Percentiles rank a stretch among this genome's conserved stretches.
These are phyloP conservation scores for Boletus reticulatus DNA, from an alignment of 768 basidiomycete genomes.

Conservation along the genomic window DNA sequence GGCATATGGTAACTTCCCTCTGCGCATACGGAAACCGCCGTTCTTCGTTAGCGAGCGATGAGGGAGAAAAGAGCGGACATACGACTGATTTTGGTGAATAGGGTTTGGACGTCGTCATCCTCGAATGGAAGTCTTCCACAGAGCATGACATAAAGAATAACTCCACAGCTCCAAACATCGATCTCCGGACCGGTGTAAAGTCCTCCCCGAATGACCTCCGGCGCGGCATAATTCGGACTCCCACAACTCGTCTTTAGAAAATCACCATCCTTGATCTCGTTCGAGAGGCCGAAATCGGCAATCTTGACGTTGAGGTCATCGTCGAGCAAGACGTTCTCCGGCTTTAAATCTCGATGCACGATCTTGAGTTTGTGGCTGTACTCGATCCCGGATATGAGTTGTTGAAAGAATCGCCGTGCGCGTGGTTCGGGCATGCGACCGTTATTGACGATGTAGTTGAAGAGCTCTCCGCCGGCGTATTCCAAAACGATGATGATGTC, in stretches of 20 bases:
- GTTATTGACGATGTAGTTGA: constrained; percentile 96
- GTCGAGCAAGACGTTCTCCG: constrained; percentile 90
- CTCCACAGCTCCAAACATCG: constrained; percentile 98
- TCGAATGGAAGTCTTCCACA: constrained; percentile 96
- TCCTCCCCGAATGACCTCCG: constrained; percentile 94
- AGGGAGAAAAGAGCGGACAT: constrained; percentile 24
- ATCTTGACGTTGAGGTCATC: constrained; percentile 92
- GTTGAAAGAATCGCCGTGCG: constrained; percentile 95
- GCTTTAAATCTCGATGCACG: constrained; percentile 97
- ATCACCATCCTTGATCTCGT: constrained; percentile 94
- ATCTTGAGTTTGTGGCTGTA: constrained; percentile 96
- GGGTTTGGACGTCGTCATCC: constrained; percentile 88
- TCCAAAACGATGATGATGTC: constrained; percentile 99
- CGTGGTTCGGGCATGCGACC: constrained; percentile 87
- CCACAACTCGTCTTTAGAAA: constrained; percentile 98
- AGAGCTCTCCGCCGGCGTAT: constrained; percentile 93
- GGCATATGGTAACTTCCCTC: constrained; percentile 90
- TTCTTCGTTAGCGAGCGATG: not conserved
- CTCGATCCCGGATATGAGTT: constrained; percentile 91
- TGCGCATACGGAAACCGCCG: constrained; percentile 27
- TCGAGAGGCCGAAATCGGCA: constrained; percentile 97
- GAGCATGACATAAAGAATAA: constrained; percentile 98
- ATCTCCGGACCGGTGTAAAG: constrained; percentile 98
- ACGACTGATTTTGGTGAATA: constrained; percentile 96
- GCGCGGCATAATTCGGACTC: constrained; percentile 97